Conservation (phyloP, 148 eudicot genomes). For the Rhododendron henanense region DNA sequence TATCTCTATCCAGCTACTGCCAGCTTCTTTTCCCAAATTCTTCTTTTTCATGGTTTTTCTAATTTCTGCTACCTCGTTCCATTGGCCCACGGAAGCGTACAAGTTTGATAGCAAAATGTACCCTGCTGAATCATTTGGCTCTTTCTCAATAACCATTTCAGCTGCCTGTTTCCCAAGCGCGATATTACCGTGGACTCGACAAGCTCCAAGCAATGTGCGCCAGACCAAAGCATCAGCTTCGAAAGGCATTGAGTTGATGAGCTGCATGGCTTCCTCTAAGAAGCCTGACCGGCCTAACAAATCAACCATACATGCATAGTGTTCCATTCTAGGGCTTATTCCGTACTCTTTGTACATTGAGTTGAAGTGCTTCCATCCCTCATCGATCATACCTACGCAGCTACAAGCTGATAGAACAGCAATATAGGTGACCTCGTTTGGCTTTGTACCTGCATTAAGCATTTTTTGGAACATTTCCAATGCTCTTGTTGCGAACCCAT, state of each 20-base stretch:
- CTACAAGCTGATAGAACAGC: conserved; percentile 80
- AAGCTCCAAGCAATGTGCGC: too few species aligned
- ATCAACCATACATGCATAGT: conserved; percentile 79
- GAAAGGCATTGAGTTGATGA: conserved; percentile 61
- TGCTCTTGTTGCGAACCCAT: conserved; percentile 52
- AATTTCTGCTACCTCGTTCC: conserved; percentile 38
- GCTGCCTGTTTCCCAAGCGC: conserved; percentile 53
- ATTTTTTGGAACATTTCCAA: conserved; percentile 50
- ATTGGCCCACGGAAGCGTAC: conserved; percentile 52
- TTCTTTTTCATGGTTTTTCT: conserved; percentile 54
- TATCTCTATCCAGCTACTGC: too few species aligned
- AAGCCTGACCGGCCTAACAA: conserved; percentile 54
- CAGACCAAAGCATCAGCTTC: conserved; percentile 40
- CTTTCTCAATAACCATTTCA: conserved; percentile 42
- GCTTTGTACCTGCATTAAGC: conserved; percentile 47
- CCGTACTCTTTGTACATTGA: conserved; percentile 46
- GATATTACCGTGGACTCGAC: conserved; percentile 39
- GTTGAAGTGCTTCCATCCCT: conserved; percentile 52
- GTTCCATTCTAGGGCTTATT: conserved; percentile 62
- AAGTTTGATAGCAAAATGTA: too few species aligned
- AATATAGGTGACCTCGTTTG: conserved; percentile 62
- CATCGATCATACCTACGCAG: conserved; percentile 51
- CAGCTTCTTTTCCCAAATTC: conserved; percentile 63
- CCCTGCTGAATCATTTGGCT: too few species aligned
- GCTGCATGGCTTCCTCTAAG: conserved; percentile 41